Percentiles rank a stretch among this genome's conserved stretches.
Conservation (phyloP, 495 filamentous ascomycete genomes). For the Hypoxylon trugodes region DNA sequence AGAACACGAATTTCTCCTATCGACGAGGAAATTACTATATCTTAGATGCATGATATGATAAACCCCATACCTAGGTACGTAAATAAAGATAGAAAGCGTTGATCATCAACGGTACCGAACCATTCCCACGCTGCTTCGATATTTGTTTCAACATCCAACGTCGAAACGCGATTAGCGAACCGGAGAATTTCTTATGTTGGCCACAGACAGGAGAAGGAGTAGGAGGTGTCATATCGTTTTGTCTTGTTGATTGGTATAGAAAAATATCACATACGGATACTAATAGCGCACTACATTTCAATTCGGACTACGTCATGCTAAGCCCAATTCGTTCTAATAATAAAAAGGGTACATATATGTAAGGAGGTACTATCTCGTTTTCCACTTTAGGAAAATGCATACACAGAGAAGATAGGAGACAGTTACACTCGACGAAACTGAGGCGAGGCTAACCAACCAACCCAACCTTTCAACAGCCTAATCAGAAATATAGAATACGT, state of each 20-base stretch:
- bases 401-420: not conserved
- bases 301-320: constrained; percentile 9
- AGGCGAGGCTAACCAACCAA: not conserved
- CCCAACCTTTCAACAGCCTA: not conserved
- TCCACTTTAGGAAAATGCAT: not conserved
- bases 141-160: constrained; percentile 1
- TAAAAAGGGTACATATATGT: constrained; percentile 10
- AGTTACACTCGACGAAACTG: not conserved
- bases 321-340: constrained; percentile 18
- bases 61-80: too few relatives aligned
- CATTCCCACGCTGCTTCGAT: not conserved
- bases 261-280: too few relatives aligned
- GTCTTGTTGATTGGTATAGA: too few relatives aligned
- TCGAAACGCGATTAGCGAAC: constrained; percentile 15
- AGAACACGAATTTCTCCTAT: too few relatives aligned
- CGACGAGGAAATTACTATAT: too few relatives aligned
- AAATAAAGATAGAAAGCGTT: too few relatives aligned
- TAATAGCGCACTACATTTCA: not conserved
- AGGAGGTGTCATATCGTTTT: not conserved
- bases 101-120: too few relatives aligned
- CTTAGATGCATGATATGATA: too few relatives aligned
- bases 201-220: not conserved
- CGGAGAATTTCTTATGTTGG: constrained; percentile 16
- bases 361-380: not conserved
- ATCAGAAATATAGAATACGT: too few relatives aligned